Conservation (phyloP, 1,139 yeast species). For the Debaryomyces udenii region DNA sequence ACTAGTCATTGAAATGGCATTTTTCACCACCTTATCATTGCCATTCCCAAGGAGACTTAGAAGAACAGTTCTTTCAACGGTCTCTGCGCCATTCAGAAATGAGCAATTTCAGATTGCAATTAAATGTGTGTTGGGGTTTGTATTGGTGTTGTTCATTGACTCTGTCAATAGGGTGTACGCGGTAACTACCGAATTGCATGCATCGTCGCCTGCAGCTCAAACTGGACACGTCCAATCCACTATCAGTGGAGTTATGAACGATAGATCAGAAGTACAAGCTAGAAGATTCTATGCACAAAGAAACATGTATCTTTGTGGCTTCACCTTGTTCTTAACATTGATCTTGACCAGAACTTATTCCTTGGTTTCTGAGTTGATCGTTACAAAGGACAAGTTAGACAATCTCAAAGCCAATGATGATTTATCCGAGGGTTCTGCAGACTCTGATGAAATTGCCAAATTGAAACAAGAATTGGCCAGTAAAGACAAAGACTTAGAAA, state of each 20-base stretch:
- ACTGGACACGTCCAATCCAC: slow-evolving; percentile 14
- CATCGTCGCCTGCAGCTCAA: slow-evolving; percentile 23
- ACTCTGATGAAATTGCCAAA: slow-evolving; percentile 43
- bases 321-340: slow-evolving; percentile 86
- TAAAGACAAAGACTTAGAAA: slow-evolving; percentile 64
- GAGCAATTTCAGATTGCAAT: slow-evolving; percentile 76
- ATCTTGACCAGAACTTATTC: slow-evolving; percentile 85
- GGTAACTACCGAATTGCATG: slow-evolving; percentile 64
- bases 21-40: slow-evolving; percentile 78
- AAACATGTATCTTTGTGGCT: slow-evolving; percentile 95
- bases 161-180: slow-evolving; percentile 81
- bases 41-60: slow-evolving; percentile 83
- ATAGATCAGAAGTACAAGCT: slow-evolving; percentile 81
- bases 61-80: slow-evolving; percentile 62
- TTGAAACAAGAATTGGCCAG: slow-evolving; percentile 59
- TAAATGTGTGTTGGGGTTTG: slow-evolving; percentile 83
- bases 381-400: slow-evolving; percentile 63
- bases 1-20: slow-evolving; percentile 75
- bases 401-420: slow-evolving; percentile 35
- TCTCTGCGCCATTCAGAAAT: slow-evolving; percentile 71
- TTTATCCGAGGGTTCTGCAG: slow-evolving; percentile 19
- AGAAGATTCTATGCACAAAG: slow-evolving; percentile 95
- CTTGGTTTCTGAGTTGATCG: slow-evolving; percentile 74
- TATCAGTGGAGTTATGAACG: slow-evolving; percentile 40
- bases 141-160: slow-evolving; percentile 82